Base-by-base conservation (phyloP, 352 stramenopile species). In the Globisporangium recalcitrans region DNA sequence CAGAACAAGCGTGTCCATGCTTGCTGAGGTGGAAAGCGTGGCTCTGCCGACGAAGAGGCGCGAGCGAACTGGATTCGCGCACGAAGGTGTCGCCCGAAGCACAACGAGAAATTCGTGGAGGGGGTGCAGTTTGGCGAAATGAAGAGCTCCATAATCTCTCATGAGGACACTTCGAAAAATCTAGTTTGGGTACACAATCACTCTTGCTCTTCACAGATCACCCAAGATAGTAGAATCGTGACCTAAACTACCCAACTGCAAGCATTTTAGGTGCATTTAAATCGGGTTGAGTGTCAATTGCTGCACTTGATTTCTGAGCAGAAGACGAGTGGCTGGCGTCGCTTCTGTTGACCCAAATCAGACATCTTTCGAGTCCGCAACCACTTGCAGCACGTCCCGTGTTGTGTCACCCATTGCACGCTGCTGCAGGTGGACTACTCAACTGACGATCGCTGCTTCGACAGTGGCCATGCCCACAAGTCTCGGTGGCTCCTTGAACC, bases 141-240 rank as follows among this genome's bases (percentile, higher is more conserved):
- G 36, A 44, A 44, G 16, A 9, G 36, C 16, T n/a, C 36, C 36
- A 42, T 42, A n/a, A n/a, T 5, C 2, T 31, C 7, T 44, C n/a
- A 14, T n/a, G 36, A 21, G 36, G 13, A 44, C 16, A 44, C 7
- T 53, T 19, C 13, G 10, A 21, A 53, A 53, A 53, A 53, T 53
- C 47, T 34, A 53, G 47, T 22, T 44, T 53, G 47, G 47, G 47
- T 53, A 53, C 48, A 55, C 27, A 55, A 38, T 55, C 48, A 26
- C 48, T 55, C 48, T 29, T 55, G 48, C 14, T 2, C 7, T 2
- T 26, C 1, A 10, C 19, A 21, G 24, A n/a, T 24, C 4, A 9
- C 48, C 48, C 48, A 55, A 40, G 38, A 55, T 11, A 40, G 22
- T 11, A 16, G 2, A 14, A 14, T 4, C 26, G 6, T 26, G 4